These are phyloP conservation scores for Warburgia ugandensis DNA, from an alignment of 164 flowering plant genomes.

Conservation along the genomic window DNA sequence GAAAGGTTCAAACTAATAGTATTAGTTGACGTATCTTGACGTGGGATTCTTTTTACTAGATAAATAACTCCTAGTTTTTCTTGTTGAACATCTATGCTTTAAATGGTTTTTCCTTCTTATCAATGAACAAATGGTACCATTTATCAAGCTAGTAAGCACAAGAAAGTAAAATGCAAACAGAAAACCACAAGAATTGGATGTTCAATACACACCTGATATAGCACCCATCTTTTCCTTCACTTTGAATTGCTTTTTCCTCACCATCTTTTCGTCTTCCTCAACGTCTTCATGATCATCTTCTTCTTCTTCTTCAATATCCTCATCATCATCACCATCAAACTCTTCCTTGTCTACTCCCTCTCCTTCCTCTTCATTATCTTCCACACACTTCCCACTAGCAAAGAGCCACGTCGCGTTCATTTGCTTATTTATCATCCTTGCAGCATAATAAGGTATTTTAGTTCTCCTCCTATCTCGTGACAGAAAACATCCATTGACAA, in stretches of 20 bases:
- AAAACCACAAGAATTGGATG: background rate
- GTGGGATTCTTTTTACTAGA: background rate
- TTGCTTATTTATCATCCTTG: slow-evolving; percentile 70
- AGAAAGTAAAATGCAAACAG: background rate
- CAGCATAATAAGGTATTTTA: slow-evolving; percentile 60
- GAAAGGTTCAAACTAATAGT: too few species aligned
- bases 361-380: background rate
- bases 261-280: slow-evolving; percentile 1
- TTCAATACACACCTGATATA: slow-evolving; percentile 10
- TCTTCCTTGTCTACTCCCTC: slow-evolving; percentile 4
- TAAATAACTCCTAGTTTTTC: background rate
- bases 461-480: slow-evolving; percentile 8
- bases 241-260: background rate
- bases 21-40: background rate
- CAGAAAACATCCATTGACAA: slow-evolving; percentile 36
- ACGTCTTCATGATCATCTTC: slow-evolving; percentile 17
- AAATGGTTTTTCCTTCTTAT: background rate
- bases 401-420: slow-evolving; percentile 78
- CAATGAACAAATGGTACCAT: background rate
- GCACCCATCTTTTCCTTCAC: background rate
- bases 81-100: background rate
- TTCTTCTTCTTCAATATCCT: background rate
- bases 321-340: slow-evolving; percentile 2
- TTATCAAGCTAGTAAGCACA: background rate
- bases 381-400: slow-evolving; percentile 19